Conservation (phyloP, 169 alveolate genomes). For the Eimeria acervulina region DNA sequence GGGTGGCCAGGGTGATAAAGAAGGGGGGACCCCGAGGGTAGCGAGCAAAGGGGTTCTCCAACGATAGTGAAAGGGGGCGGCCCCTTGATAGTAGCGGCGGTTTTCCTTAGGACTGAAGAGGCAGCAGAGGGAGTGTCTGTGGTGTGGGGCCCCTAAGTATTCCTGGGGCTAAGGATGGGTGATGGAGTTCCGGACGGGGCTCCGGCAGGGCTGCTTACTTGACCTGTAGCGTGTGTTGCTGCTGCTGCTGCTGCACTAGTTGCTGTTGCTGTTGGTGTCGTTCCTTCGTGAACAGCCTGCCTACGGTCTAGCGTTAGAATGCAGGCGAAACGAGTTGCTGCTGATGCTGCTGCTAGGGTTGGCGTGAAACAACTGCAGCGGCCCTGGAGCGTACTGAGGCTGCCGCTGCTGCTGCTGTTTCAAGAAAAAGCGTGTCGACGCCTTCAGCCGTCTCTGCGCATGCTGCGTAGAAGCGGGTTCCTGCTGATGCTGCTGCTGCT, state of each 20-base stretch:
- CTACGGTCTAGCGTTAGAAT: too few species aligned
- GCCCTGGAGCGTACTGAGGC: not conserved
- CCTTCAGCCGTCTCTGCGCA: constrained; percentile 76
- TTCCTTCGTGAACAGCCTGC: too few species aligned
- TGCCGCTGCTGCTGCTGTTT: constrained; percentile 69
- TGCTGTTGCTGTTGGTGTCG: not conserved
- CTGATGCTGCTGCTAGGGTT: not conserved
- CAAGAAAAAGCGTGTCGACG: constrained; percentile 47
- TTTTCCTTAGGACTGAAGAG: too few species aligned
- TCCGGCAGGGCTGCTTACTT: not conserved
- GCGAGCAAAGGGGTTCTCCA: too few species aligned
- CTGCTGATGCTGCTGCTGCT: constrained; percentile 72
- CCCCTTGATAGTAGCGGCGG: too few species aligned
- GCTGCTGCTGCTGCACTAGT: not conserved
- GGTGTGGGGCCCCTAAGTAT: not conserved
- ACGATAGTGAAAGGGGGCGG: too few species aligned
- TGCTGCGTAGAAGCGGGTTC: constrained; percentile 63
- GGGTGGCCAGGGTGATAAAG: too few species aligned
- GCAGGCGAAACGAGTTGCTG: not conserved
- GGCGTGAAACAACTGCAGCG: not conserved
- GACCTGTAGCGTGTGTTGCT: not conserved
- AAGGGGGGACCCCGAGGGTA: too few species aligned
- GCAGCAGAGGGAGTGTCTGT: too few species aligned
- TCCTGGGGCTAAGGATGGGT: not conserved
- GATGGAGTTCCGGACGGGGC: not conserved